Evolutionary conservation across 768 basidiomycete genomes (phyloP), one percentile per base, ranked within the genome.

Genomic region (Tricholoma saponaceum): DNA sequence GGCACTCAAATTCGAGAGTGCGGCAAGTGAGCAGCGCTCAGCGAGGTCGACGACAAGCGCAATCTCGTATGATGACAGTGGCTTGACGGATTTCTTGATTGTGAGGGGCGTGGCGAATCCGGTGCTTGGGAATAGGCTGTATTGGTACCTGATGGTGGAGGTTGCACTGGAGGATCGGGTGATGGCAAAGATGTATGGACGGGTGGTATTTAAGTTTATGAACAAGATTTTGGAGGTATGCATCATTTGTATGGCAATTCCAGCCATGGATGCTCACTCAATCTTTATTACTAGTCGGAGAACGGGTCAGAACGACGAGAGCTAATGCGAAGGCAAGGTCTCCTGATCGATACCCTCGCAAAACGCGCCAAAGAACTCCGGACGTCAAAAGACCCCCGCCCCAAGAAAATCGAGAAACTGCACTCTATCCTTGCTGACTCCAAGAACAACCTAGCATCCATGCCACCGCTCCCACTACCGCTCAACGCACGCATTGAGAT

Each of bases 71-170:
- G 91, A 93, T 47, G 95, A 97, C 60, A 94, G 92, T 62, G 95
- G 95, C 1, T 79, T 99, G 8, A 88, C 95, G 1, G 94, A 96
- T 63, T 98, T 98, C 68, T 77, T 99, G 51, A 91, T 98, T 52
- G 73, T 83, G 5, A 83, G 95, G 20, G 92, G 92, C 16, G 92
- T 93, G 12, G 77, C 82, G 61, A 96, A 96, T 65, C 79, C 79
- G 2, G 80, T 96, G 0, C 76, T 99, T 1, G 97, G 95, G 0
- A 98, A 98, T 64, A 81, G 92, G 23, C 77, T 98, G 61, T 90
- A 96, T 69, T 98, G 97, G 97, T 99, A 98, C 65, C 84, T 98
- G 55, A 94, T 95, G 84, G 95, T 98, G 4, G 97, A 98, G 69
- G 87, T 94, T 16, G 91, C 92, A 20, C 73, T 92, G 46, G 92